Percentiles rank a stretch among this genome's conserved stretches.
phyloP scores from a whole-genome alignment of 192 early-diverging fungal species.

The Phycomyces nitens region DNA sequence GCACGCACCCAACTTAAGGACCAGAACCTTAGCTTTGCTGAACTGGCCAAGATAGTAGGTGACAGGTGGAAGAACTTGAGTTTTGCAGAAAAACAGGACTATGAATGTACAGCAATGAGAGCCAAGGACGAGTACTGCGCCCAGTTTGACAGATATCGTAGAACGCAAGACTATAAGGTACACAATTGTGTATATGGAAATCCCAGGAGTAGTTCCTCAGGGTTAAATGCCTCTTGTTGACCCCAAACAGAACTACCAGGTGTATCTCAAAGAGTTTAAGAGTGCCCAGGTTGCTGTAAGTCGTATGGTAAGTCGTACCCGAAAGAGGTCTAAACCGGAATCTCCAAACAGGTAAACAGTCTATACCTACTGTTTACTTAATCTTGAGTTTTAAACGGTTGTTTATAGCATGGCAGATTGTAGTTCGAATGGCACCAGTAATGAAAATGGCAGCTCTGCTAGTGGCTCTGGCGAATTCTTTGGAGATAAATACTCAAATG shows the following conservation, averaged over 20 bases:
- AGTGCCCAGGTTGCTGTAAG: constrained; percentile 23
- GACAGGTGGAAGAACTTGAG: constrained; percentile 40
- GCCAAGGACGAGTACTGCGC: constrained; percentile 38
- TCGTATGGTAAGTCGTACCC: constrained; percentile 5
- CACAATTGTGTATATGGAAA: not conserved
- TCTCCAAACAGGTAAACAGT: constrained; percentile 18
- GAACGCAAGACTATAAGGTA: constrained; percentile 19
- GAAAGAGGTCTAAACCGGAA: constrained; percentile 14
- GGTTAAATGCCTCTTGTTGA: not conserved
- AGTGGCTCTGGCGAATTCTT: constrained; percentile 16
- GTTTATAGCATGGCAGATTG: constrained; percentile 29
- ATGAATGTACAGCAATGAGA: constrained; percentile 30
- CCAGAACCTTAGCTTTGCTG: constrained; percentile 34
- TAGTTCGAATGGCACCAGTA: constrained; percentile 32
- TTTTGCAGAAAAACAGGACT: constrained; percentile 24
- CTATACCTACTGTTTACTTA: not conserved
- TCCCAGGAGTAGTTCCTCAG: not conserved
- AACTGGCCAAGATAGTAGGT: constrained; percentile 41
- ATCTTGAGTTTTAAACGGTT: no score
- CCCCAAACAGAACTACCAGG: constrained; percentile 27
- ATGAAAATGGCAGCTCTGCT: constrained; percentile 21
- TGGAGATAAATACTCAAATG: constrained; percentile 10
- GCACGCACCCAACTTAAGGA: constrained; percentile 32
- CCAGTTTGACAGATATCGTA: constrained; percentile 22
- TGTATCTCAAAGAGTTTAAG: constrained; percentile 36